These are phyloP conservation scores for Backusella australiensis DNA, from an alignment of 192 early-diverging fungal species.

Conservation along the genomic window DNA sequence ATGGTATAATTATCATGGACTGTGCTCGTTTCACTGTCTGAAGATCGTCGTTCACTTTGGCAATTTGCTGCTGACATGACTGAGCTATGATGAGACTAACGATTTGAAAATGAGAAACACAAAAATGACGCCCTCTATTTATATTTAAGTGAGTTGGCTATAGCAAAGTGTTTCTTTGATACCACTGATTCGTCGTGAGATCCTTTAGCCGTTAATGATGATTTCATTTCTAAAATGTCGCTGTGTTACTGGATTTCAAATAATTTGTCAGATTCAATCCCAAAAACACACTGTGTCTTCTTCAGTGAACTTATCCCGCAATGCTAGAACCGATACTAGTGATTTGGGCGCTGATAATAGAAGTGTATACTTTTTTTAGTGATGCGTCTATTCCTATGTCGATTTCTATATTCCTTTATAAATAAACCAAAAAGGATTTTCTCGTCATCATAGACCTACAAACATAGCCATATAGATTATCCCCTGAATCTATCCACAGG, in stretches of 20 bases:
- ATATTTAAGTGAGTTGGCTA: background rate
- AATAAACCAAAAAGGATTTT: background rate
- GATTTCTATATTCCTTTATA: background rate
- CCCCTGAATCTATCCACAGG: background rate
- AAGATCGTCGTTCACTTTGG: background rate
- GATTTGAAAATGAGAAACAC: background rate
- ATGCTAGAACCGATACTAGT: background rate
- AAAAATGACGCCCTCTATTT: background rate
- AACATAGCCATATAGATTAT: background rate
- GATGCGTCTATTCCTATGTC: background rate
- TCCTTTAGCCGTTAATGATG: background rate
- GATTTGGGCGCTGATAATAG: background rate
- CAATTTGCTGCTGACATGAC: background rate
- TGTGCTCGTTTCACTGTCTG: background rate
- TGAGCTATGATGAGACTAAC: background rate
- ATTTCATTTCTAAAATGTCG: background rate
- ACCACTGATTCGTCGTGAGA: background rate
- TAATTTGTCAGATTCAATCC: background rate
- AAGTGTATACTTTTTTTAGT: background rate
- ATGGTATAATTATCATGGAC: slow-evolving; percentile 4
- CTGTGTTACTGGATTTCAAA: background rate
- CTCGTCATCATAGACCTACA: background rate
- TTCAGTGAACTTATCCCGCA: background rate
- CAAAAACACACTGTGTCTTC: background rate
- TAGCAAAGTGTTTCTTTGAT: background rate